Percentiles rank a stretch among this genome's conserved stretches.
Conservation (phyloP, 1,284 basidiomycete species). For the Hymenochaete sp. region DNA sequence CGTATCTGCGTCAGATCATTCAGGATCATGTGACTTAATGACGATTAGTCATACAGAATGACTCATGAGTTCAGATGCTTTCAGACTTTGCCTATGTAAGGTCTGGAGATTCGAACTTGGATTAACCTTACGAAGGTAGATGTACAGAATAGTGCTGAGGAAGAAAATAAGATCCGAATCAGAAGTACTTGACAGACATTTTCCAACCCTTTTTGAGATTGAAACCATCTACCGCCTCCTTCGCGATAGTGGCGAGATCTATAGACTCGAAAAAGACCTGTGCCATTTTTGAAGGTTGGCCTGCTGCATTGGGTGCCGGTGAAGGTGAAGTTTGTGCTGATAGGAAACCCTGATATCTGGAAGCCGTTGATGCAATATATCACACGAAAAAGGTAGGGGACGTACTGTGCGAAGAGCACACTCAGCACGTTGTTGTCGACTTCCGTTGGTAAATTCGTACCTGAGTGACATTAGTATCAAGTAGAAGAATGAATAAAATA, state of each 20-base stretch:
- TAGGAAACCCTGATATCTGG: constrained; percentile 70
- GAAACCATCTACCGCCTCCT: constrained; percentile 71
- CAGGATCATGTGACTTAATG: no score
- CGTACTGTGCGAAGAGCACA: constrained; percentile 83
- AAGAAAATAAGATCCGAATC: no score
- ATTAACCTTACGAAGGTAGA: no score
- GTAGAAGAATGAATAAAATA: neutral
- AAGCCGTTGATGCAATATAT: constrained; percentile 12
- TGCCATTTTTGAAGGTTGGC: constrained; percentile 61
- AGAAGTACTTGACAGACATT: constrained; percentile 70
- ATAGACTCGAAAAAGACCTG: constrained; percentile 68
- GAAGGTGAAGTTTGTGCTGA: constrained; percentile 59
- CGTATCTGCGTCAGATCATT: no score
- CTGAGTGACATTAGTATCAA: neutral
- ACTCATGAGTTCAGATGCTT: no score
- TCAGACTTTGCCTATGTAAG: no score
- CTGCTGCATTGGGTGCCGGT: constrained; percentile 52
- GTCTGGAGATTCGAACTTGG: no score
- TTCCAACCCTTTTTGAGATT: constrained; percentile 73
- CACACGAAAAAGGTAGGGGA: constrained; percentile 21
- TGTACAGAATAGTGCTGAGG: no score
- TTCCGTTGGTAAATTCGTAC: constrained; percentile 69
- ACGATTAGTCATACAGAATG: no score
- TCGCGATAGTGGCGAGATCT: constrained; percentile 65
- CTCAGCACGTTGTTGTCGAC: constrained; percentile 72